These are phyloP conservation scores for Hymenoscyphus salicellus DNA, from an alignment of 2,329 filamentous ascomycete species.

Conservation along the genomic window DNA sequence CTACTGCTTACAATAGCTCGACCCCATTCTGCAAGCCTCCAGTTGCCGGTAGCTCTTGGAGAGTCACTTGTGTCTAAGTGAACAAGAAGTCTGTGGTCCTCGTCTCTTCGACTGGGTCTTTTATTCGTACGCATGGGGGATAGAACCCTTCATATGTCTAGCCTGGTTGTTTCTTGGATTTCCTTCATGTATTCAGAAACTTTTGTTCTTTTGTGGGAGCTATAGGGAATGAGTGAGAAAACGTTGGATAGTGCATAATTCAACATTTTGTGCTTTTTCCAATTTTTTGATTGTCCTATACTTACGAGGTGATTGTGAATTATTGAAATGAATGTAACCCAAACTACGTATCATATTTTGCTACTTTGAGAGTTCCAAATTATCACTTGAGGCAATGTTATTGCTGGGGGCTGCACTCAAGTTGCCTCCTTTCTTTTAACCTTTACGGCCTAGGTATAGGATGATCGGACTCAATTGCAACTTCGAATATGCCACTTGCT, in stretches of 20 bases:
- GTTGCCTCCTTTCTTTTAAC: too few relatives aligned
- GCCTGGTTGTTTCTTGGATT: background rate
- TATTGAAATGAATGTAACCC: too few relatives aligned
- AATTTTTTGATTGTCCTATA: background rate
- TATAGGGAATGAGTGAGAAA: background rate
- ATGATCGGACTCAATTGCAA: too few relatives aligned
- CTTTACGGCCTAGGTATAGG: too few relatives aligned
- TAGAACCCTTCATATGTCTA: background rate
- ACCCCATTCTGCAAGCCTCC: background rate
- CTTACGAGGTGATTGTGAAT: too few relatives aligned
- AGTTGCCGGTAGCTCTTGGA: background rate
- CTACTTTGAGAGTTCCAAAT: too few relatives aligned
- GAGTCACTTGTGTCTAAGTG: background rate
- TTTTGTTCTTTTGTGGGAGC: background rate
- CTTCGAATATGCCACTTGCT: too few relatives aligned
- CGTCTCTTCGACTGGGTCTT: background rate
- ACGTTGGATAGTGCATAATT: background rate
- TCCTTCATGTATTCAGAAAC: background rate
- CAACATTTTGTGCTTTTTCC: background rate
- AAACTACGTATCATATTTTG: too few relatives aligned
- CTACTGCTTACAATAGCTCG: background rate
- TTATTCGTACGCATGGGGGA: background rate
- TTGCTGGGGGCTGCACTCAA: too few relatives aligned
- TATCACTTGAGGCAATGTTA: too few relatives aligned
- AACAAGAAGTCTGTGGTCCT: background rate